Conservation (phyloP, 2,329 filamentous ascomycete genomes). For the Tothia fuscella region DNA sequence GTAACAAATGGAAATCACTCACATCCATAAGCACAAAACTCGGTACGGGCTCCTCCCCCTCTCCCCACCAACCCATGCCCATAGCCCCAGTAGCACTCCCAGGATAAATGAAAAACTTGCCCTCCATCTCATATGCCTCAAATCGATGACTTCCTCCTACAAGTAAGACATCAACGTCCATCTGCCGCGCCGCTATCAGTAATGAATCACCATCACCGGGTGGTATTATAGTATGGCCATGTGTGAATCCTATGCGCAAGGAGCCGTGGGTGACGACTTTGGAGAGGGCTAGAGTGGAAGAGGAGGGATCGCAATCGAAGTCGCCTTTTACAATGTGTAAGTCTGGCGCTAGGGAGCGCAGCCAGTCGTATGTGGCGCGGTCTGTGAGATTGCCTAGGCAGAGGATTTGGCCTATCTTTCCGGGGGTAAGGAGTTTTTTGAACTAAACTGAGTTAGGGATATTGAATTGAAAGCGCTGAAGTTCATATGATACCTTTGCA, state of each 20-base stretch:
- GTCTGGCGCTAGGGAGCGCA: slow-evolving; percentile 44
- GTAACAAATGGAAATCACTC: slow-evolving; percentile 38
- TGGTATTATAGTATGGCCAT: slow-evolving; percentile 61
- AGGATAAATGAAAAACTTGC: slow-evolving; percentile 60
- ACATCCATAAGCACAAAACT: slow-evolving; percentile 99
- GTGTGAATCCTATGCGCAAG: slow-evolving; percentile 57
- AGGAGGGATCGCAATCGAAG: slow-evolving; percentile 54
- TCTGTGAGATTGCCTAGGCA: slow-evolving; percentile 48
- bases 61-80: slow-evolving; percentile 46
- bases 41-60: slow-evolving; percentile 57
- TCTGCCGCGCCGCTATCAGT: slow-evolving; percentile 55
- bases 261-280: slow-evolving; percentile 60
- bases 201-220: slow-evolving; percentile 54
- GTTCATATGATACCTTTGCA: slow-evolving; percentile 22
- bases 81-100: slow-evolving; percentile 56
- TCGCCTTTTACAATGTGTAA: slow-evolving; percentile 60
- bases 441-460: slow-evolving; percentile 21
- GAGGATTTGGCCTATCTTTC: slow-evolving; percentile 46
- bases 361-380: slow-evolving; percentile 45
- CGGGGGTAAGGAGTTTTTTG: slow-evolving; percentile 46
- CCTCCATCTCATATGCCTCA: slow-evolving; percentile 60
- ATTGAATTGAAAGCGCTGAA: slow-evolving; percentile 1
- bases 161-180: slow-evolving; percentile 58
- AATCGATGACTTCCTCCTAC: slow-evolving; percentile 61
- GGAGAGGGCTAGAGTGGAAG: slow-evolving; percentile 50